Percentiles rank a stretch among this genome's conserved stretches.
Conservation (phyloP, 441 rosid genomes). For the Pelargonium citronellum region DNA sequence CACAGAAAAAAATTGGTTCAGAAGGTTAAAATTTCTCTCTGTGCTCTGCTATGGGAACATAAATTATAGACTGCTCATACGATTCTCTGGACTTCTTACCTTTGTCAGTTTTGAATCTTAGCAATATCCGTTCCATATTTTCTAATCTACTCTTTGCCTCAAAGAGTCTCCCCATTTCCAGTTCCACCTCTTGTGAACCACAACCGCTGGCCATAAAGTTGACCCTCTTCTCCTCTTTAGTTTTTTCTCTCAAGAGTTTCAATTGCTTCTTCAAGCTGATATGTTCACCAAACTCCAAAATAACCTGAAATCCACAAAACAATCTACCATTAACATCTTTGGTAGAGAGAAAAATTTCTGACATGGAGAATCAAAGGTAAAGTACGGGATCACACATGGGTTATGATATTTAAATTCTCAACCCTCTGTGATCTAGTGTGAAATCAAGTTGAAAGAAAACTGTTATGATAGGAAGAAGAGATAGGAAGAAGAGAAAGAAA, state of each 20-base stretch:
- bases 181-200: conserved; percentile 35
- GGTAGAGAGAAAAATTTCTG: too few relatives aligned
- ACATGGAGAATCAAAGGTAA: background rate
- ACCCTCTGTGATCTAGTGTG: background rate
- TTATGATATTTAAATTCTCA: background rate
- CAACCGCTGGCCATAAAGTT: conserved; percentile 20
- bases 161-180: conserved; percentile 62
- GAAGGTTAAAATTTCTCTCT: conserved; percentile 42
- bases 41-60: conserved; percentile 69
- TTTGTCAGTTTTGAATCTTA: conserved; percentile 34
- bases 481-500: too few relatives aligned
- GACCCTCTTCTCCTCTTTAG: conserved; percentile 31
- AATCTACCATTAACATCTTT: background rate
- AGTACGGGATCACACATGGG: background rate
- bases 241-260: conserved; percentile 30
- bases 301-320: conserved; percentile 31
- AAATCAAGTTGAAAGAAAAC: background rate
- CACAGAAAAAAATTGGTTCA: conserved; percentile 10
- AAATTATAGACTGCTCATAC: conserved; percentile 42
- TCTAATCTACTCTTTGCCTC: conserved; percentile 49
- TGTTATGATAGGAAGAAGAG: too few relatives aligned
- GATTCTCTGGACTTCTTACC: conserved; percentile 29
- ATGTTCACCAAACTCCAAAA: conserved; percentile 41
- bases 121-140: conserved; percentile 44
- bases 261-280: conserved; percentile 43